Conservation (phyloP, 163 green algal species). For the Chlamydomonas reinhardtii region DNA sequence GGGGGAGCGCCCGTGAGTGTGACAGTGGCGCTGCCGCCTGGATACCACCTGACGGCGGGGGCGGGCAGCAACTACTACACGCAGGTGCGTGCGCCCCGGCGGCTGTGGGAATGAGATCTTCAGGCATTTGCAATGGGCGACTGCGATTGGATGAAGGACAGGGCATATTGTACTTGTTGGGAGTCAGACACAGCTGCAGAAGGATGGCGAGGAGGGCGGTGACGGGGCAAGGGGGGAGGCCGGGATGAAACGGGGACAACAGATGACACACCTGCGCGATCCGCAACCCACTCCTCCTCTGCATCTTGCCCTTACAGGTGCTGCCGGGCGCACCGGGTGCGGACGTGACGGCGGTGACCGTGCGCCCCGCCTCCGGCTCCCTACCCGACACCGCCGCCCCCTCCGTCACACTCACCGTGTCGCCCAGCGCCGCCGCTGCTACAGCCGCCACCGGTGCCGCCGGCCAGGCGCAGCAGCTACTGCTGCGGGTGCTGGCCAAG, state of each 20-base stretch:
- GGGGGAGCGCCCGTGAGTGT: constrained; percentile 48
- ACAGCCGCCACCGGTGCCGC: not conserved
- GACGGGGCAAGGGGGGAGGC: too few species aligned
- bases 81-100: not conserved
- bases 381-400: constrained; percentile 24
- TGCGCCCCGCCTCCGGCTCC: constrained; percentile 24
- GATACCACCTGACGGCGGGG: constrained; percentile 79
- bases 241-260: too few species aligned
- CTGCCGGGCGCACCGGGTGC: not conserved
- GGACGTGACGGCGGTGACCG: constrained; percentile 15
- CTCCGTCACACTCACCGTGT: constrained; percentile 10
- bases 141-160: too few species aligned
- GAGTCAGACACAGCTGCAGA: too few species aligned
- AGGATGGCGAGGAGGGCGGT: too few species aligned
- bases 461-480: not conserved
- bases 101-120: too few species aligned
- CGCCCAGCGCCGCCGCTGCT: not conserved
- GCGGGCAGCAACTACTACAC: constrained; percentile 67
- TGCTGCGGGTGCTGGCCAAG: constrained; percentile 61
- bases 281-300: too few species aligned
- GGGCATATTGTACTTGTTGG: too few species aligned
- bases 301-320: too few species aligned
- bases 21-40: constrained; percentile 61
- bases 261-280: too few species aligned
- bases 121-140: too few species aligned